Percentiles rank a stretch among this genome's conserved stretches.
Conservation (phyloP, 495 filamentous ascomycete species). For the Aspergillus homomorphus region DNA sequence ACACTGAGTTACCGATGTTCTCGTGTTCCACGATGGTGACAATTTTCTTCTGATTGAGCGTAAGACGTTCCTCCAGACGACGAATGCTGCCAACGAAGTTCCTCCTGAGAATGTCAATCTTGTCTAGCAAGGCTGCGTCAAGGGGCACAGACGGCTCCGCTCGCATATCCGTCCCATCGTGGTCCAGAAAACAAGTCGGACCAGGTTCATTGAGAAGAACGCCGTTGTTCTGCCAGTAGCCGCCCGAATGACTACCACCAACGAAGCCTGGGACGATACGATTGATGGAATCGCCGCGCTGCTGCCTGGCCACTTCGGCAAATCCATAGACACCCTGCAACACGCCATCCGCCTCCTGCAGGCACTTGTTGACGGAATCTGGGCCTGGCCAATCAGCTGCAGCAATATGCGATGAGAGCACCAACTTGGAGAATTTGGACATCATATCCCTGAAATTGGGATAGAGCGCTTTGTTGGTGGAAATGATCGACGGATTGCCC, state of each 20-base stretch:
- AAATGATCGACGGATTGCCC: constrained; percentile 98
- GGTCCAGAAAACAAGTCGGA: constrained; percentile 77
- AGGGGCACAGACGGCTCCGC: constrained; percentile 70
- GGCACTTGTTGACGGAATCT: constrained; percentile 88
- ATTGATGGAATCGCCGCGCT: constrained; percentile 83
- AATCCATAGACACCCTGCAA: constrained; percentile 91
- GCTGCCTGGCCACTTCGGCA: constrained; percentile 89
- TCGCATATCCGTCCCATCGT: constrained; percentile 66
- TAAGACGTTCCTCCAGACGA: constrained; percentile 80
- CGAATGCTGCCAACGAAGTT: constrained; percentile 78
- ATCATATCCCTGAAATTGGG: constrained; percentile 99
- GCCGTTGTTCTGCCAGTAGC: constrained; percentile 92
- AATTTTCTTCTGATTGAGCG: constrained; percentile 71
- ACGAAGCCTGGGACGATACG: constrained; percentile 92
- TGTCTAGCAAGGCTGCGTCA: constrained; percentile 72
- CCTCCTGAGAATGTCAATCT: constrained; percentile 77
- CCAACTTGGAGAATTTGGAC: constrained; percentile 97
- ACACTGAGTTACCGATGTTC: constrained; percentile 70
- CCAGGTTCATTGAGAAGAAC: constrained; percentile 64
- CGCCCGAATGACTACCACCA: constrained; percentile 72
- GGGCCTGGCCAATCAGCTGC: constrained; percentile 83
- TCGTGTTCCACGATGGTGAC: constrained; percentile 68
- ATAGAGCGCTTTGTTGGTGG: constrained; percentile 91
- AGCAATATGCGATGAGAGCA: constrained; percentile 97
- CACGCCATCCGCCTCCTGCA: constrained; percentile 94